Conservation (phyloP, 257 asterid genomes). For the Penstemon davidsonii region DNA sequence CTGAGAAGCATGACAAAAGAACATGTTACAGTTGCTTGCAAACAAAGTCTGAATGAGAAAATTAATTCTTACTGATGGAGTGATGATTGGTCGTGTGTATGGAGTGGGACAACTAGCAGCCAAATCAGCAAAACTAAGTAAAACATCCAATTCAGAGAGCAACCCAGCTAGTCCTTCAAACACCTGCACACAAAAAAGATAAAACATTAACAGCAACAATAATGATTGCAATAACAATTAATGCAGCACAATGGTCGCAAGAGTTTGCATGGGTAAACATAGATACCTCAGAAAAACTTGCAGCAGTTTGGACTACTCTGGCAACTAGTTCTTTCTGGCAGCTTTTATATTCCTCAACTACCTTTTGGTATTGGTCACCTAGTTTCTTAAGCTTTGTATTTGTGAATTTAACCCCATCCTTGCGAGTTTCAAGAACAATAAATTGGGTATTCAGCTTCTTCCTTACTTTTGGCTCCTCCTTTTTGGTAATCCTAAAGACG, state of each 20-base stretch:
- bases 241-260: slow-evolving; percentile 19
- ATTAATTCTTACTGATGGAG: slow-evolving; percentile 60
- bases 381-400: slow-evolving; percentile 80
- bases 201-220: background rate
- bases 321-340: slow-evolving; percentile 94
- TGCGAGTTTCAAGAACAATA: slow-evolving; percentile 93
- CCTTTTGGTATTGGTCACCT: slow-evolving; percentile 84
- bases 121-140: slow-evolving; percentile 96
- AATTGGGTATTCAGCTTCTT: slow-evolving; percentile 83
- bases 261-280: slow-evolving; percentile 12
- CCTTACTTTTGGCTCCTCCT: slow-evolving; percentile 98
- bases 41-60: slow-evolving; percentile 20
- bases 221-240: background rate
- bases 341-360: slow-evolving; percentile 78
- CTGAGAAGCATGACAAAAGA: slow-evolving; percentile 42
- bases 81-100: slow-evolving; percentile 80
- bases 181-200: slow-evolving; percentile 50
- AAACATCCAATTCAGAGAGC: slow-evolving; percentile 91
- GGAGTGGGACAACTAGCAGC: slow-evolving; percentile 85
- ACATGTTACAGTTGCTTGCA: slow-evolving; percentile 19
- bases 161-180: slow-evolving; percentile 71
- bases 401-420: slow-evolving; percentile 95
- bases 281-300: slow-evolving; percentile 81
- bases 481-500: slow-evolving; percentile 91
- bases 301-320: slow-evolving; percentile 85